Evolutionary conservation across 2,329 filamentous ascomycete species (phyloP).

Genomic region (Trichoderma sp.): DNA sequence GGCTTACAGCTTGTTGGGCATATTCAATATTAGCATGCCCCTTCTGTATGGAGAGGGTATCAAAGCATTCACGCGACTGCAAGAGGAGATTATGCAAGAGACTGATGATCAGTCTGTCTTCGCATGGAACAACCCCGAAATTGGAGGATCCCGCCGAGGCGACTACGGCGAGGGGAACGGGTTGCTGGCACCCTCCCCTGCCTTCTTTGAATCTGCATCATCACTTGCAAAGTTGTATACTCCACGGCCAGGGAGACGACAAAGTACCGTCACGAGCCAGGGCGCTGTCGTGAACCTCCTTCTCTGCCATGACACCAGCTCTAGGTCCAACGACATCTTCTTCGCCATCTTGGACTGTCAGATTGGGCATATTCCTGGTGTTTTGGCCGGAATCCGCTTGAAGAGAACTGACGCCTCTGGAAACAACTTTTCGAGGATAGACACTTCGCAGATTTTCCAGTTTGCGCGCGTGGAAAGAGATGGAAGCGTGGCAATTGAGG

Average conservation of each 20-base stretch:
- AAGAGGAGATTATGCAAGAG: neutral
- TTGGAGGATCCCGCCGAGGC: too few relatives aligned
- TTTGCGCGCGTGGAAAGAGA: neutral
- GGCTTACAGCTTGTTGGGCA: conserved; percentile 25
- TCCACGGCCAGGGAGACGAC: too few relatives aligned
- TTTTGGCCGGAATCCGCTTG: neutral
- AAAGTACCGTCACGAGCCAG: neutral
- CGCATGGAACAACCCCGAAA: too few relatives aligned
- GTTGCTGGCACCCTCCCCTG: too few relatives aligned
- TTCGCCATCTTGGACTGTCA: neutral
- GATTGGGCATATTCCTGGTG: neutral
- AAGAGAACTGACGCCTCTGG: neutral
- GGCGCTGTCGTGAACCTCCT: neutral
- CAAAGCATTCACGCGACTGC: neutral
- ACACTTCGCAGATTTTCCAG: neutral
- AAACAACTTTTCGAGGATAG: neutral
- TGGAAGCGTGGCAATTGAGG: neutral
- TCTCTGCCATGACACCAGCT: neutral
- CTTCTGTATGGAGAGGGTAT: conserved; percentile 27
- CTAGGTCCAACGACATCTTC: neutral
- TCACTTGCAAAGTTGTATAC: too few relatives aligned
- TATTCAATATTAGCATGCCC: conserved; percentile 26
- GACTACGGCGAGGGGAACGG: too few relatives aligned
- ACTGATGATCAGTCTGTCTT: neutral
- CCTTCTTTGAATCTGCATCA: too few relatives aligned